Percentiles rank a stretch among this genome's conserved stretches.
These are phyloP conservation scores for Xerocomellus amylosporus DNA, from an alignment of 768 basidiomycete species.

Conservation along the genomic window DNA sequence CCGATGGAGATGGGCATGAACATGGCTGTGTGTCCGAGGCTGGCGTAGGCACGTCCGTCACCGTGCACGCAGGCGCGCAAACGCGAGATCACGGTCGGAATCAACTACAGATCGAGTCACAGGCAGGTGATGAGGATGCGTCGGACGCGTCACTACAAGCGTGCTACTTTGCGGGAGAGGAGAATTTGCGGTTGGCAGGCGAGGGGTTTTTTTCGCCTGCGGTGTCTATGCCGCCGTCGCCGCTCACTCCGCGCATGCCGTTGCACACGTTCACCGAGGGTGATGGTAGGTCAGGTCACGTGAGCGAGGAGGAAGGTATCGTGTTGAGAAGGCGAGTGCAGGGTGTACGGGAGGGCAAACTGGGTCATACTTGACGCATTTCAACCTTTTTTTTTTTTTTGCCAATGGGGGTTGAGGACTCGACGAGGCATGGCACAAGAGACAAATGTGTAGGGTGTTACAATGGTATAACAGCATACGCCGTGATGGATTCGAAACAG, in stretches of 20 bases:
- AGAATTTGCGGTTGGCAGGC: slow-evolving; percentile 56
- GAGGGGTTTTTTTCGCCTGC: slow-evolving; percentile 75
- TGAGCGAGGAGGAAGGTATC: slow-evolving; percentile 10
- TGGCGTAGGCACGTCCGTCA: background rate
- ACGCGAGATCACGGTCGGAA: background rate
- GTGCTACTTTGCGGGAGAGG: slow-evolving; percentile 54
- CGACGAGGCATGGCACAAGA: background rate
- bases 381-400: background rate
- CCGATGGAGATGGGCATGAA: background rate
- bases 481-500: slow-evolving; percentile 7
- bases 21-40: background rate
- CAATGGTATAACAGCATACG: slow-evolving; percentile 15
- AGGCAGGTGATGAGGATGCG: background rate
- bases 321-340: slow-evolving; percentile 22
- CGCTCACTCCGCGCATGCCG: slow-evolving; percentile 44
- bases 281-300: slow-evolving; percentile 9
- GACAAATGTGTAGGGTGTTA: slow-evolving; percentile 14
- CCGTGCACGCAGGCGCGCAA: background rate
- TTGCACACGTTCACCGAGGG: slow-evolving; percentile 13
- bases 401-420: background rate
- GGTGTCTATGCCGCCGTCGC: slow-evolving; percentile 63
- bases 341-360: background rate
- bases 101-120: background rate
- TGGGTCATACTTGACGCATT: slow-evolving; percentile 5
- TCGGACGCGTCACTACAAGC: slow-evolving; percentile 33